A percentile compares a stretch with the other conserved stretches of the same genome.
Evolutionary conservation across 441 rosid species (phyloP).

Genomic region (Euphorbia corollata): DNA sequence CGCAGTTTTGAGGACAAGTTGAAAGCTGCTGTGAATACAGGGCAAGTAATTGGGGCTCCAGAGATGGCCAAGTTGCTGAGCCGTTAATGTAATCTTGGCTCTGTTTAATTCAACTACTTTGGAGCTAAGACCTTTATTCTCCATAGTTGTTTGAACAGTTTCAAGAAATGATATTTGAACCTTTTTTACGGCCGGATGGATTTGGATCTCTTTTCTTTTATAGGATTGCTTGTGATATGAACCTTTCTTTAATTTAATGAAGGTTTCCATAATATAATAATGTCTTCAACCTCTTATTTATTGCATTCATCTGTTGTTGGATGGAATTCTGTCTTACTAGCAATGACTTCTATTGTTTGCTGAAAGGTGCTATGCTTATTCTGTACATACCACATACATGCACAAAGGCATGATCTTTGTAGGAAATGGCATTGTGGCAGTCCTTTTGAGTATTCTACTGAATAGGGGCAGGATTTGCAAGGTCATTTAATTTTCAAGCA

Average conservation of each 20-base stretch:
- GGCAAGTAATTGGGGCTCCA: slow-evolving; percentile 26
- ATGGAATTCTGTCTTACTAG: not conserved
- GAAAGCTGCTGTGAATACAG: slow-evolving; percentile 23
- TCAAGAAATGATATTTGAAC: not conserved
- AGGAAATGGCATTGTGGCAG: not conserved
- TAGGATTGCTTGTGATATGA: not conserved
- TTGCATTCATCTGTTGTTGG: not conserved
- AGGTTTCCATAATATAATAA: not conserved
- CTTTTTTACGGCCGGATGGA: not conserved
- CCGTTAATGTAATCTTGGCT: slow-evolving; percentile 14
- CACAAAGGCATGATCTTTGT: not conserved
- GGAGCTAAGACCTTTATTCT: not conserved
- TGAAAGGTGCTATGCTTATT: not conserved
- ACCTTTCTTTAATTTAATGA: not conserved
- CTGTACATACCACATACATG: not conserved
- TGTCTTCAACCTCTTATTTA: not conserved
- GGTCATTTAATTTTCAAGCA: too few species aligned
- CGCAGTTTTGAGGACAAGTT: slow-evolving; percentile 26
- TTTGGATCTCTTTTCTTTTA: not conserved
- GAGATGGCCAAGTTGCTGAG: slow-evolving; percentile 38
- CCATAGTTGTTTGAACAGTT: not conserved
- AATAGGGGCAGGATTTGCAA: not conserved
- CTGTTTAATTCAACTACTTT: not conserved
- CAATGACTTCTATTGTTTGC: not conserved
- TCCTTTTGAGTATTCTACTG: not conserved